Percentiles rank a stretch among this genome's conserved stretches.
phyloP scores from a whole-genome alignment of 768 basidiomycete genomes.

The Porphyrellus cyaneotinctus region DNA sequence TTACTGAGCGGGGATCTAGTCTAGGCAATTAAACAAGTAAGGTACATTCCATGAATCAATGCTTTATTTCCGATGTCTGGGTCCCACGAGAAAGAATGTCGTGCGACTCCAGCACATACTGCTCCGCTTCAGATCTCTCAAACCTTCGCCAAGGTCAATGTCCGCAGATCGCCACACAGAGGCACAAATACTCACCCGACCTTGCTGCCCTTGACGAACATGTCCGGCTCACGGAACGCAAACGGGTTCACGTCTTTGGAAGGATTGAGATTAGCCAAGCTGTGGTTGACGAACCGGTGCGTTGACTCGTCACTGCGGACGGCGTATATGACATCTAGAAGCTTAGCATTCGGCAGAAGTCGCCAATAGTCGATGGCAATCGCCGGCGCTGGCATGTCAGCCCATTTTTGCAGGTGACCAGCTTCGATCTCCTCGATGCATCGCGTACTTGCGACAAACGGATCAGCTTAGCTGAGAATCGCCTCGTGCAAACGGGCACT shows the following conservation, averaged over 20 bases:
- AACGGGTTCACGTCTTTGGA: slow-evolving; percentile 85
- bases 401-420: slow-evolving; percentile 80
- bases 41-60: slow-evolving; percentile 15
- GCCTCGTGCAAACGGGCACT: slow-evolving; percentile 29
- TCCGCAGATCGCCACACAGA: slow-evolving; percentile 7
- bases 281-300: slow-evolving; percentile 95
- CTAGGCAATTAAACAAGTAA: slow-evolving; percentile 12
- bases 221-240: slow-evolving; percentile 83
- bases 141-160: slow-evolving; percentile 43
- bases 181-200: slow-evolving; percentile 52
- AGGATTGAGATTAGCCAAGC: slow-evolving; percentile 79
- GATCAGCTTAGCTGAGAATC: slow-evolving; percentile 17
- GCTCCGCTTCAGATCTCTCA: slow-evolving; percentile 60
- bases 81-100: slow-evolving; percentile 40
- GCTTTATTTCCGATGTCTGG: slow-evolving; percentile 25
- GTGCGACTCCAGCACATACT: slow-evolving; percentile 61
- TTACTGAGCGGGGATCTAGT: slow-evolving; percentile 22
- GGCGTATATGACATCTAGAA: slow-evolving; percentile 87
- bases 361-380: slow-evolving; percentile 98
- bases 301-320: slow-evolving; percentile 92
- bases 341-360: slow-evolving; percentile 61
- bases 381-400: slow-evolving; percentile 67
- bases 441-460: slow-evolving; percentile 50
- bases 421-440: slow-evolving; percentile 81
- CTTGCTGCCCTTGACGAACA: slow-evolving; percentile 74